These are phyloP conservation scores for Clarireedia hainanense DNA, from an alignment of 2,329 filamentous ascomycete genomes.

Conservation along the genomic window DNA sequence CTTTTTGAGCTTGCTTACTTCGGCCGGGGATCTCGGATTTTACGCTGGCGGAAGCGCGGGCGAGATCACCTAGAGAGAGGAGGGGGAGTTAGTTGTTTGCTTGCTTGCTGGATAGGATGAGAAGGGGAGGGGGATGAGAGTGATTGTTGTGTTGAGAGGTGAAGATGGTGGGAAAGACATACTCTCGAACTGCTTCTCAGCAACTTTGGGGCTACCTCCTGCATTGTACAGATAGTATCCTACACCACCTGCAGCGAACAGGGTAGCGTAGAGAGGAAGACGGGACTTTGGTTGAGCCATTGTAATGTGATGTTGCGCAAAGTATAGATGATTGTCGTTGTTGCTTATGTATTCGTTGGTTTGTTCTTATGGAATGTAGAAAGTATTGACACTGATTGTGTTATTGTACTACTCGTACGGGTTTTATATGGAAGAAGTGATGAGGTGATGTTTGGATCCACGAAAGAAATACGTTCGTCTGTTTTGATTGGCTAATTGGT, in stretches of 20 bases:
- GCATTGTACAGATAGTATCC: constrained; percentile 91
- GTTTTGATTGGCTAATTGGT: too few species aligned
- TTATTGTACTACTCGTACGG: too few species aligned
- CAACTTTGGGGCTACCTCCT: constrained; percentile 71
- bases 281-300: constrained; percentile 32
- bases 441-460: too few species aligned
- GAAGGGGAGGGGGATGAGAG: neutral
- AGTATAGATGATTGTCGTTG: neutral
- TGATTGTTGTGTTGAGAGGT: neutral
- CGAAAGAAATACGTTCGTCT: too few species aligned
- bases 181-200: constrained; percentile 86
- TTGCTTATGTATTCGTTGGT: neutral
- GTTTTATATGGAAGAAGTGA: too few species aligned
- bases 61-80: constrained; percentile 59
- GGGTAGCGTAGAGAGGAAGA: constrained; percentile 42
- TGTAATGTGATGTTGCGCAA: constrained; percentile 7
- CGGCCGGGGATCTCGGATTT: constrained; percentile 58
- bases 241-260: constrained; percentile 56
- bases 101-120: constrained; percentile 7
- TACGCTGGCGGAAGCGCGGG: constrained; percentile 58
- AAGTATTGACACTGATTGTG: too few species aligned
- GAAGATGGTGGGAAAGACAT: constrained; percentile 29
- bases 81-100: neutral
- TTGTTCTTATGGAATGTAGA: neutral
- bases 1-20: constrained; percentile 55